Evolutionary conservation across 2,329 filamentous ascomycete genomes (phyloP).

Genomic region (Fusarium subglutinans): DNA sequence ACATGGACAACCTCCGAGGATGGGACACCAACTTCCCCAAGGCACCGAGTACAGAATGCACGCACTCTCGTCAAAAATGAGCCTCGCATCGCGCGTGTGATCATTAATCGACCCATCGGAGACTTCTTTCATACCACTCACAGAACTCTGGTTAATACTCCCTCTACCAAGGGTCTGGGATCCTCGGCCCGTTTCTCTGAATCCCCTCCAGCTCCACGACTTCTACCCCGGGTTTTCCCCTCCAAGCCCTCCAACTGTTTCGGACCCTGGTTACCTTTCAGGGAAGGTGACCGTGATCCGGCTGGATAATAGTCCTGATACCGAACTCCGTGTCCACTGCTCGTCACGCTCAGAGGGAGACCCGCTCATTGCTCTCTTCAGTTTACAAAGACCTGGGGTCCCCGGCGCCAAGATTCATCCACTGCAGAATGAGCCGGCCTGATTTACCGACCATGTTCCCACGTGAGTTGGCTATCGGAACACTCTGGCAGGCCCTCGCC

Average conservation of each 20-base stretch:
- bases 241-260: conserved; percentile 34
- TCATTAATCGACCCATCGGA: conserved; percentile 36
- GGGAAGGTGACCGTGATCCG: conserved; percentile 28
- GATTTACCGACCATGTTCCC: conserved; percentile 12
- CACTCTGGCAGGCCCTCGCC: conserved; percentile 8
- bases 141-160: conserved; percentile 27
- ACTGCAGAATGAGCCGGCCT: conserved; percentile 18
- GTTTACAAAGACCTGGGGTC: conserved; percentile 3
- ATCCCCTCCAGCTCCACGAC: conserved; percentile 28
- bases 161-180: conserved; percentile 34
- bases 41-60: background rate
- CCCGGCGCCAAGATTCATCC: conserved; percentile 18
- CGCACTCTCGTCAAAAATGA: conserved; percentile 4
- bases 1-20: conserved; percentile 27
- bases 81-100: conserved; percentile 30
- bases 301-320: conserved; percentile 13
- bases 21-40: background rate
- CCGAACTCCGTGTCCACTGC: background rate
- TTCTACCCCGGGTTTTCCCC: conserved; percentile 40
- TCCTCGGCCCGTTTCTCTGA: conserved; percentile 40
- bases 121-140: conserved; percentile 28
- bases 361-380: background rate
- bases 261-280: conserved; percentile 28
- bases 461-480: conserved; percentile 23
- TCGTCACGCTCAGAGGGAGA: background rate